Evolutionary conservation across 495 filamentous ascomycete species (phyloP), one percentile per base, ranked within the genome.

Genomic region (Lasiosphaeria ovina): DNA sequence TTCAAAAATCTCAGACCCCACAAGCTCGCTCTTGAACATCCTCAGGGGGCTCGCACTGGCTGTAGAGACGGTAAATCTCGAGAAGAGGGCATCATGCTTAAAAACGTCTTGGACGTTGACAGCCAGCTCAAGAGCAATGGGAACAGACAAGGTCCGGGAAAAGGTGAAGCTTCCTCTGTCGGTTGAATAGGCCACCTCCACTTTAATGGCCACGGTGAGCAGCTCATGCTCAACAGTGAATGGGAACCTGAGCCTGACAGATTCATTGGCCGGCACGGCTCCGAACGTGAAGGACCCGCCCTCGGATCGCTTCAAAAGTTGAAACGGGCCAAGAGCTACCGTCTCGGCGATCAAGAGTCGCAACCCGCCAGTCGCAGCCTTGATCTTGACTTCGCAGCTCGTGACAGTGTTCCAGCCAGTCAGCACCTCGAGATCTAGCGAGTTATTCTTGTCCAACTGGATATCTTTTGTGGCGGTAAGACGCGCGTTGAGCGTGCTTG

Each of bases 81-180:
- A 97, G 65, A 93, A 94, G 0, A 98, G 81, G 1, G 85, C 78
- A 35, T 86, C 75, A 54, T 89, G 82, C 70, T 95, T 95, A 80
- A 99, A 99, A 42, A 91, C 85, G 64, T 99, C 95, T 66, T 97
- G 92, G 44, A 99, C 93, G 63, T 98, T 97, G 61, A 99, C 93
- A 16, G 92, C 92, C 44, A 99, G 82, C 0, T 91, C 90, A 10
- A 98, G 77, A 16, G 83, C 76, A 6, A 90, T 87, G 1, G 85
- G 82, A 32, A 91, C 76, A n/a, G 81, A 80, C 10, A 79, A 80
- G 31, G 82, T 85, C 51, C 82, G 80, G 3, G 85, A 82, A 67
- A 88, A 96, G 55, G 80, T 76, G 63, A 94, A 97, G 35, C 72
- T 76, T 2, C 91, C 92, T 12, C 83, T 75, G 5, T 85, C 79